Evolutionary conservation across 73 alveolate species (phyloP).

Genomic region (Stentor roeselii): DNA sequence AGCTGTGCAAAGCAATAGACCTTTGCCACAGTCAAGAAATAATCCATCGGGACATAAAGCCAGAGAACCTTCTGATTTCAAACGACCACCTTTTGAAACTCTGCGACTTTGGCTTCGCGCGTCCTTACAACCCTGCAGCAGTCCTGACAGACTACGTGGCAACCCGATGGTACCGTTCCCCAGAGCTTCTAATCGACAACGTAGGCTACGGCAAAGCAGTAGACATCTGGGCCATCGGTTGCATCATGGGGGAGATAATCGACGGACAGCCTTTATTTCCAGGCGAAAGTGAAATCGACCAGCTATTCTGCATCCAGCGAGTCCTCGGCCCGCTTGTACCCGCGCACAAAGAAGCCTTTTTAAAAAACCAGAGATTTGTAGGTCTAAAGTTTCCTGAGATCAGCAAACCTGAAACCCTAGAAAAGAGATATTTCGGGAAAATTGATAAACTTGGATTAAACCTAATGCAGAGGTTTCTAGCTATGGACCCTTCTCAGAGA

Average conservation of each 20-base stretch:
- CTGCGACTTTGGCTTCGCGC: slow-evolving; percentile 53
- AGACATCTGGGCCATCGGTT: slow-evolving; percentile 90
- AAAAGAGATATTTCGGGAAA: slow-evolving; percentile 81
- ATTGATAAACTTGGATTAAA: slow-evolving; percentile 68
- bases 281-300: slow-evolving; percentile 80
- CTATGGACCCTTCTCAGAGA: slow-evolving; percentile 86
- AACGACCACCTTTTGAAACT: slow-evolving; percentile 22
- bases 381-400: slow-evolving; percentile 79
- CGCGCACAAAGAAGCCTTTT: slow-evolving; percentile 57
- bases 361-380: slow-evolving; percentile 66
- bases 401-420: slow-evolving; percentile 77
- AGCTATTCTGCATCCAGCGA: slow-evolving; percentile 57
- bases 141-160: slow-evolving; percentile 69
- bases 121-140: slow-evolving; percentile 27
- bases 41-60: slow-evolving; percentile 85
- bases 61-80: slow-evolving; percentile 60
- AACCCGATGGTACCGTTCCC: slow-evolving; percentile 80
- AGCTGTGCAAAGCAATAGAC: slow-evolving; percentile 63
- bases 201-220: slow-evolving; percentile 70
- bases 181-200: slow-evolving; percentile 66
- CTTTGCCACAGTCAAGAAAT: slow-evolving; percentile 66
- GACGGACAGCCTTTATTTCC: slow-evolving; percentile 88
- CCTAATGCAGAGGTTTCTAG: slow-evolving; percentile 72
- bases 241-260: slow-evolving; percentile 85
- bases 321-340: slow-evolving; percentile 65